Evolutionary conservation across 225 moss, liverwort and hornwort genomes (phyloP).

Genomic region (Bryum argenteum): DNA sequence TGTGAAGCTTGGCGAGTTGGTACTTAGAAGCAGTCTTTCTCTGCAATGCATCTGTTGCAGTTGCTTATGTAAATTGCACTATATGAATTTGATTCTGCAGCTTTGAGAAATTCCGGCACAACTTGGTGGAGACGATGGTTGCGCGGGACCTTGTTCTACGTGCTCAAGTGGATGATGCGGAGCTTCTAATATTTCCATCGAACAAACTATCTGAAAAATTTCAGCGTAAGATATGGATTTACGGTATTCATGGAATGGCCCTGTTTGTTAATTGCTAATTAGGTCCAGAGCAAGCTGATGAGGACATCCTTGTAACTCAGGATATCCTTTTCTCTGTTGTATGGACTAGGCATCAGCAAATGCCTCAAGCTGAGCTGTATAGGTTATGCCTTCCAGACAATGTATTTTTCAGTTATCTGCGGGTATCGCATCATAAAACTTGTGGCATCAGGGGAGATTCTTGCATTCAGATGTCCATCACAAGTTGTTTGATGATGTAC

Average conservation of each 20-base stretch:
- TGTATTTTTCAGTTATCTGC: not conserved
- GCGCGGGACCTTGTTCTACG: constrained; percentile 76
- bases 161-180: constrained; percentile 93
- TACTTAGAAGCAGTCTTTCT: constrained; percentile 16
- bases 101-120: constrained; percentile 62
- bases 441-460: not conserved
- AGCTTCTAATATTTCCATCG: constrained; percentile 89
- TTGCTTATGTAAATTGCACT: constrained; percentile 18
- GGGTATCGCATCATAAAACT: not conserved
- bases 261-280: constrained; percentile 23
- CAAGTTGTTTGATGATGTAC: not conserved
- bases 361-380: constrained; percentile 9
- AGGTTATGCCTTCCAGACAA: not conserved
- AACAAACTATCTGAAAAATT: constrained; percentile 69
- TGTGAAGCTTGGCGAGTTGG: constrained; percentile 10
- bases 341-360: constrained; percentile 6
- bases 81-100: constrained; percentile 48
- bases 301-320: constrained; percentile 4
- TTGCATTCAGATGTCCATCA: not conserved
- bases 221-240: constrained; percentile 63
- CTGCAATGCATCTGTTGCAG: constrained; percentile 32
- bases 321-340: not conserved
- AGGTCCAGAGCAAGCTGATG: constrained; percentile 10
- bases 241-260: constrained; percentile 15
- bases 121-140: constrained; percentile 80